Conservation (phyloP, 2,329 filamentous ascomycete genomes). For the Clonostachys rhizophaga region DNA sequence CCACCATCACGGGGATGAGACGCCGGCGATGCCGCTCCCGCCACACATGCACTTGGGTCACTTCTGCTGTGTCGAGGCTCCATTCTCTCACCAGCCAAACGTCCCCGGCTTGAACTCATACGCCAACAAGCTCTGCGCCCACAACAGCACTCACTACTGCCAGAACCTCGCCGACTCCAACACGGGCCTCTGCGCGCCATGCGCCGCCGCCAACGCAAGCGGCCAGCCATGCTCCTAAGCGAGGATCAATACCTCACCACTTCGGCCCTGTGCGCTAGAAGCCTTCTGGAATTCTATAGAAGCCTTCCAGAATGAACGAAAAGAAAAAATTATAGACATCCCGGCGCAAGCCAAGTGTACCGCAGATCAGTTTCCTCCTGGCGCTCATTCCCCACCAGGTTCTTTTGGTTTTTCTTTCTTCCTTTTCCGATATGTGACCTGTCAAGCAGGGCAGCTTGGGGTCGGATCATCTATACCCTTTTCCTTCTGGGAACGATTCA, state of each 20-base stretch:
- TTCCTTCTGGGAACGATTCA: too few species aligned
- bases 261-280: too few species aligned
- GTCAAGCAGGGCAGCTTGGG: too few species aligned
- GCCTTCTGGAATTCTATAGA: not conserved
- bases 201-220: conserved; percentile 11
- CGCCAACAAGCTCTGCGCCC: conserved; percentile 19
- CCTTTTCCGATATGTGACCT: too few species aligned
- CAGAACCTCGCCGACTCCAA: conserved; percentile 19
- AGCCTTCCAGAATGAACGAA: not conserved
- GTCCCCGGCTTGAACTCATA: not conserved
- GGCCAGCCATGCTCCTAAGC: conserved; percentile 14
- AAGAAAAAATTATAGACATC: not conserved
- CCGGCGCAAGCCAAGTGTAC: not conserved
- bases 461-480: too few species aligned
- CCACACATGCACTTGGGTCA: not conserved
- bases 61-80: not conserved
- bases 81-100: not conserved
- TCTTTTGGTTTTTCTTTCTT: too few species aligned
- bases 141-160: conserved; percentile 15
- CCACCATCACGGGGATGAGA: not conserved
- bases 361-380: too few species aligned
- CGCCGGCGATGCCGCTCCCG: not conserved
- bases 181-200: conserved; percentile 13
- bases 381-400: too few species aligned
- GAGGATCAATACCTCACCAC: too few species aligned